phyloP scores from a whole-genome alignment of 2,329 filamentous ascomycete species.

The Verticillium nubilum region DNA sequence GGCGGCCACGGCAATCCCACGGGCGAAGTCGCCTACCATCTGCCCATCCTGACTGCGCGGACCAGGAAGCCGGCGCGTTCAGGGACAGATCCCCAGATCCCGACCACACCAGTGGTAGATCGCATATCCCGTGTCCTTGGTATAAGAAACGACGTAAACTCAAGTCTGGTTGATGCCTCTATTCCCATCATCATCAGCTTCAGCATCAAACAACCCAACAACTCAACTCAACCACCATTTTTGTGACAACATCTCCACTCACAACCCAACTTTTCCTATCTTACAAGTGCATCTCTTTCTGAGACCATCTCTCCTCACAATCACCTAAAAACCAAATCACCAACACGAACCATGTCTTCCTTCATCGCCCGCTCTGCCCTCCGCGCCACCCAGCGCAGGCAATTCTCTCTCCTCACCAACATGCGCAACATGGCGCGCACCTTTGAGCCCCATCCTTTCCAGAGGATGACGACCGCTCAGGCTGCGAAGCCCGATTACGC shows the following conservation, averaged over 20 bases:
- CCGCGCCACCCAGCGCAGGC: constrained; percentile 17
- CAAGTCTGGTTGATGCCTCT: constrained; percentile 4
- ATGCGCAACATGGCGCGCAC: constrained; percentile 28
- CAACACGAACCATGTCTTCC: constrained; percentile 23
- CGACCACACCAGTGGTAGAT: not conserved
- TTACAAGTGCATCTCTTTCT: constrained; percentile 5
- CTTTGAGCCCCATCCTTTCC: constrained; percentile 31
- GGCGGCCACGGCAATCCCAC: constrained; percentile 11
- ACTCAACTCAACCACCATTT: constrained; percentile 9
- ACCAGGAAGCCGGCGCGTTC: constrained; percentile 1
- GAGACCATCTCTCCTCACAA: constrained; percentile 2
- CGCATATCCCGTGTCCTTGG: constrained; percentile 1
- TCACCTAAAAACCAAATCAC: not conserved
- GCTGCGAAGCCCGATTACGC: constrained; percentile 30
- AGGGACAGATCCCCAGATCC: not conserved
- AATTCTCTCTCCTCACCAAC: constrained; percentile 29
- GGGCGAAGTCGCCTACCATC: constrained; percentile 9
- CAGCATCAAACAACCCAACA: constrained; percentile 6
- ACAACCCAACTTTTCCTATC: constrained; percentile 5
- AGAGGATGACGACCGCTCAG: constrained; percentile 24
- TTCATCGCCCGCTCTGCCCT: constrained; percentile 26
- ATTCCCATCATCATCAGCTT: constrained; percentile 9
- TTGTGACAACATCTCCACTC: constrained; percentile 2
- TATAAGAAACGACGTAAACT: constrained; percentile 13
- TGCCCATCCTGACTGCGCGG: constrained; percentile 11